Evolutionary conservation across 768 basidiomycete genomes (phyloP), one percentile per base, ranked within the genome.

Genomic region (Amanita pseudoporphyria): DNA sequence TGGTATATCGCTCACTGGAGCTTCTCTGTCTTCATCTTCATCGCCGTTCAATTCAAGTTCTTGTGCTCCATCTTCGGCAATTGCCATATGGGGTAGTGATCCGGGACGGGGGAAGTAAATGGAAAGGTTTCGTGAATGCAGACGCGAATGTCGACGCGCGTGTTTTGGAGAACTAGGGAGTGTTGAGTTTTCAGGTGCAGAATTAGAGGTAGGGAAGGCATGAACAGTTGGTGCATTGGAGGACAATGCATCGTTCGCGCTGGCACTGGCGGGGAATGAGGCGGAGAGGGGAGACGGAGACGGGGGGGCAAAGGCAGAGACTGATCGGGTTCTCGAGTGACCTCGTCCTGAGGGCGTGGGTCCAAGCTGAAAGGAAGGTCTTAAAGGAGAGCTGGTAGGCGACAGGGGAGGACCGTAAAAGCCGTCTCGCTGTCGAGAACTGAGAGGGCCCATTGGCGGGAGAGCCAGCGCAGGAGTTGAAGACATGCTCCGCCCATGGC

Each of bases 101-200:
- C 84, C 87, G 0, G 88, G 87, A 30, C 82, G 77, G 13, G 93
- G 93, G 58, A 96, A 96, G 73, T 84, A 95, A 14, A 95, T 72
- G 1, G 91, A 94, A 2, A 96, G 70, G 59, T 97, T 97, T 40
- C 92, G 80, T 0, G 92, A 93, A 60, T 96, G 92, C 14, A 95
- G 70, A 2, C 89, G 77, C 3, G 78, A 66, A 63, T 92, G 89
- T n/a, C 72, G 65, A 13, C 68, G 64, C 28, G 47, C 53, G 32
- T 70, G 62, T 33, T 59, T 60, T 49, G 54, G 63, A 56, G 32
- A 30, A 47, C 41, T 45, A 51, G 49, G 53, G 49, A 28, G 26
- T 35, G 51, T 45, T 49, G 39, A 49, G n/a, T 52, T 53, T 2
- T 61, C 62, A 38, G 56, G 60, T 7, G 64, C 56, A 22, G 54